phyloP scores from a whole-genome alignment of 192 early-diverging fungal species.

The Bifiguratus adelaidae region DNA sequence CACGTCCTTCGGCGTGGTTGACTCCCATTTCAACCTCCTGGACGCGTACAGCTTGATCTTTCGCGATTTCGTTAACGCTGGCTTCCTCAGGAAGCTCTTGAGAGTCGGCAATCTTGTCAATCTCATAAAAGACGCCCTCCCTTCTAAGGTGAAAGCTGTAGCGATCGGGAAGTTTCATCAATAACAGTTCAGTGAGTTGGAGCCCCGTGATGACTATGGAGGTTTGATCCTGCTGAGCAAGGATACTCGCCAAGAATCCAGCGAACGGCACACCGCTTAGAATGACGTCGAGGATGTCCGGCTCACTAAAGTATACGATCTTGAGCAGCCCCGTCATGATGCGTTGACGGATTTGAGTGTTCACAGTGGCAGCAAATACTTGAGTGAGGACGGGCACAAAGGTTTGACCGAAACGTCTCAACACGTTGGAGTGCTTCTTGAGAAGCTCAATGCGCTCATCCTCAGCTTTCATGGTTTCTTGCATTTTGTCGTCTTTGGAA shows the following conservation, averaged over 20 bases:
- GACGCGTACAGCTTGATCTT: not conserved
- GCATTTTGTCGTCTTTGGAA: slow-evolving; percentile 10
- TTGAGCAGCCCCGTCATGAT: slow-evolving; percentile 51
- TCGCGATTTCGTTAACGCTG: not conserved
- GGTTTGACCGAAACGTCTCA: slow-evolving; percentile 26
- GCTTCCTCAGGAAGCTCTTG: slow-evolving; percentile 1
- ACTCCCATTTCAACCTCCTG: not conserved
- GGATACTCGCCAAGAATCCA: slow-evolving; percentile 30
- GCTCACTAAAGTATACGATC: slow-evolving; percentile 31
- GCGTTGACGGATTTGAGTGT: slow-evolving; percentile 49
- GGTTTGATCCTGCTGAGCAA: slow-evolving; percentile 38
- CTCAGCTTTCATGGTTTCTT: not conserved
- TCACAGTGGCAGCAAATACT: slow-evolving; percentile 58
- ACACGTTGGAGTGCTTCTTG: slow-evolving; percentile 17
- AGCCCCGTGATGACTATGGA: slow-evolving; percentile 42
- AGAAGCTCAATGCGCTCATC: slow-evolving; percentile 26
- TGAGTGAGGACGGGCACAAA: slow-evolving; percentile 63
- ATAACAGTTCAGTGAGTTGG: slow-evolving; percentile 48
- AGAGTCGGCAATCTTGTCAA: slow-evolving; percentile 32
- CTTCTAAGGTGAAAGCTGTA: slow-evolving; percentile 52
- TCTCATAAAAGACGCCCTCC: slow-evolving; percentile 63
- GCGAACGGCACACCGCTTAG: slow-evolving; percentile 40
- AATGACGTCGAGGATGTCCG: slow-evolving; percentile 22
- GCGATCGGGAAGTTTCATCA: slow-evolving; percentile 44
- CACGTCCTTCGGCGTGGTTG: too few relatives aligned